These are phyloP conservation scores for Mallotus nudiflorus DNA, from an alignment of 345 rosid species.

Conservation along the genomic window DNA sequence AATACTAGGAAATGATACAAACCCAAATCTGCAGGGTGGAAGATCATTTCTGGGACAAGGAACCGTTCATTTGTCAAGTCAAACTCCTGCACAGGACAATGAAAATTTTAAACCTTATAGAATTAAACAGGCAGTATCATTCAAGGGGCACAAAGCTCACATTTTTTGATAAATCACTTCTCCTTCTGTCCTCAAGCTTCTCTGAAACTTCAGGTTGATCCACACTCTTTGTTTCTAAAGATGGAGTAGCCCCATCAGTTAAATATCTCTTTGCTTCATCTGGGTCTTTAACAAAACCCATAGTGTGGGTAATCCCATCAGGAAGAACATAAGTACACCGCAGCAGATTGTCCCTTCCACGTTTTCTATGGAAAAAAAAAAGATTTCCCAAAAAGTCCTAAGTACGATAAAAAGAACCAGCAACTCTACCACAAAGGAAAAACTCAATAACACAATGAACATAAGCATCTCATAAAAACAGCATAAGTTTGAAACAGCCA, in stretches of 20 bases:
- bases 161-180: constrained; percentile 64
- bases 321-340: constrained; percentile 84
- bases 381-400: neutral
- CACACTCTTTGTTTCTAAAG: constrained; percentile 20
- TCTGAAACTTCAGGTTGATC: constrained; percentile 36
- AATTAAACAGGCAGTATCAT: neutral
- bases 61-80: constrained; percentile 91
- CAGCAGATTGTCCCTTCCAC: constrained; percentile 54
- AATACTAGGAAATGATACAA: constrained; percentile 14
- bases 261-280: constrained; percentile 52
- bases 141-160: constrained; percentile 32
- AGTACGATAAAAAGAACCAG: neutral
- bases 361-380: neutral
- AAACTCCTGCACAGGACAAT: constrained; percentile 64
- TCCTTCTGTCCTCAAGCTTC: constrained; percentile 49
- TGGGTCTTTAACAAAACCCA: constrained; percentile 80
- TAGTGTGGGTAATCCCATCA: constrained; percentile 72
- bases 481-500: no score
- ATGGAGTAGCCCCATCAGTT: constrained; percentile 21
- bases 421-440: neutral
- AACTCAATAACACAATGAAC: no score
- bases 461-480: no score
- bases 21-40: constrained; percentile 96
- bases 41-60: constrained; percentile 92
- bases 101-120: constrained; percentile 5